Evolutionary conservation across 2,329 filamentous ascomycete species (phyloP).

Genomic region (Venturia aucupariae): DNA sequence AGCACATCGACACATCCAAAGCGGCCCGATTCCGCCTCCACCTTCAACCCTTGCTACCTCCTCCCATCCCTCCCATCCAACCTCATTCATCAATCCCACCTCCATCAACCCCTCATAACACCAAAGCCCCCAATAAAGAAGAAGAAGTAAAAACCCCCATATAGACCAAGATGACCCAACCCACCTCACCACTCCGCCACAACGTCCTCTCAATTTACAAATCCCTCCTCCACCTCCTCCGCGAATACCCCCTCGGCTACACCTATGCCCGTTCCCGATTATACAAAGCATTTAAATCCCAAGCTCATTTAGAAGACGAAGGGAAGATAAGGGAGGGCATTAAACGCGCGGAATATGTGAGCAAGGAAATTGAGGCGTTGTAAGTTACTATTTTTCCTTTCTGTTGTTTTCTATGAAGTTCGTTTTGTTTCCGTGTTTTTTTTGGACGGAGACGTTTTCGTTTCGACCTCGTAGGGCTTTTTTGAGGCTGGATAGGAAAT

Average conservation of each 20-base stretch:
- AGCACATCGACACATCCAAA: too few species aligned
- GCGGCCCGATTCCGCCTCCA: too few species aligned
- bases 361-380: slow-evolving; percentile 91
- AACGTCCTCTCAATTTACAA: slow-evolving; percentile 86
- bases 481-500: too few species aligned
- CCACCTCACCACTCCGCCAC: slow-evolving; percentile 53
- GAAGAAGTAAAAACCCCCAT: too few species aligned
- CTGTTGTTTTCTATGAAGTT: not conserved
- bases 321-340: slow-evolving; percentile 68
- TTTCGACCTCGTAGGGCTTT: not conserved
- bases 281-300: slow-evolving; percentile 75
- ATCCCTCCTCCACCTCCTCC: slow-evolving; percentile 77
- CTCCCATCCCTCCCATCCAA: too few species aligned
- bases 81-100: too few species aligned
- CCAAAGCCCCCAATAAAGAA: too few species aligned
- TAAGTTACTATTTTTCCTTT: slow-evolving; percentile 43
- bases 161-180: slow-evolving; percentile 15
- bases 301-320: slow-evolving; percentile 61
- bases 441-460: too few species aligned
- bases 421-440: too few species aligned
- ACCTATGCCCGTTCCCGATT: slow-evolving; percentile 71
- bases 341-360: slow-evolving; percentile 73
- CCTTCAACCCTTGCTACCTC: too few species aligned
- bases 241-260: slow-evolving; percentile 79
- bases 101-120: too few species aligned